Evolutionary conservation across 495 filamentous ascomycete genomes (phyloP).

Genomic region (Penicillium bovifimosum): DNA sequence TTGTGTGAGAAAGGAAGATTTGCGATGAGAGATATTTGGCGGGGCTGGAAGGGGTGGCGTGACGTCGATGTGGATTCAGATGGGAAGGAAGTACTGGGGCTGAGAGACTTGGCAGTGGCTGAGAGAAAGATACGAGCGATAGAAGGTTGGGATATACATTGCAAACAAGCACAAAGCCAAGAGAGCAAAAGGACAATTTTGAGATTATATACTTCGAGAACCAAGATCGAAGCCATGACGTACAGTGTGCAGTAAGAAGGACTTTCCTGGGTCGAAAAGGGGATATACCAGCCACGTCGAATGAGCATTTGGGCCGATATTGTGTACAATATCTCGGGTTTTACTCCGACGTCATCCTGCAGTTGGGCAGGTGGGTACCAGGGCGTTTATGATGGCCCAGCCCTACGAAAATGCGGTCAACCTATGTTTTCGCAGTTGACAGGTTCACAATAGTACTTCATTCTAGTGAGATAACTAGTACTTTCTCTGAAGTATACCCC

Average conservation of each 20-base stretch:
- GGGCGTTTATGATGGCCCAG: conserved; percentile 9
- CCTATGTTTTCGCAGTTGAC: no score
- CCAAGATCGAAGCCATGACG: neutral
- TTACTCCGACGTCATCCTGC: conserved; percentile 20
- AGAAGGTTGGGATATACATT: neutral
- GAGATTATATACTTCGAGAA: neutral
- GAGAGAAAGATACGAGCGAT: conserved; percentile 6
- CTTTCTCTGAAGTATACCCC: neutral
- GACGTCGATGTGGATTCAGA: conserved; percentile 19
- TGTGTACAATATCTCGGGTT: neutral
- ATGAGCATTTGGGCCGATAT: neutral
- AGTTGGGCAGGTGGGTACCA: neutral
- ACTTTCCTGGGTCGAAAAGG: neutral
- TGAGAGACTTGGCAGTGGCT: conserved; percentile 15
- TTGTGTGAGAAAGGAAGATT: neutral
- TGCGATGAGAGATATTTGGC: conserved; percentile 8
- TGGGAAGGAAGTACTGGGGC: neutral
- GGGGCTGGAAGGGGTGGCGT: conserved; percentile 23
- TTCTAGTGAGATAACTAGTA: neutral
- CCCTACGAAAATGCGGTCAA: conserved; percentile 2
- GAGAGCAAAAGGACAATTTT: neutral
- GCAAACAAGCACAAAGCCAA: neutral
- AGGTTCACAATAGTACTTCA: no score
- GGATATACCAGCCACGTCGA: neutral
- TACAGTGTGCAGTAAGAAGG: neutral